These are phyloP conservation scores for Hsuehochloa calcarea DNA, from an alignment of 176 grass and related monocot genomes.

Conservation along the genomic window DNA sequence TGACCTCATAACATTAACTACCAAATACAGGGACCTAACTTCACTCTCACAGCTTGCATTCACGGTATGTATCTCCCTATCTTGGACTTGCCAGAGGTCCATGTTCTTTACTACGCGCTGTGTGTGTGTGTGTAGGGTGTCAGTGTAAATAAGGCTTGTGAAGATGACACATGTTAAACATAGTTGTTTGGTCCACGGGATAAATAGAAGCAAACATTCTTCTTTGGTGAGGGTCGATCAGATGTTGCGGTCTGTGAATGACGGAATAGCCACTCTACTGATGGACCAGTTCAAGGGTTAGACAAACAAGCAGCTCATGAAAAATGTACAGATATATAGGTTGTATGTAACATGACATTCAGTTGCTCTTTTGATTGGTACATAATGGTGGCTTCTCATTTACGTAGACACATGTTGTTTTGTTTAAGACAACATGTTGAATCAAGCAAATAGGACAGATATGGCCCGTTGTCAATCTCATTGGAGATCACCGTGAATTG, in stretches of 20 bases:
- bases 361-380: background rate
- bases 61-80: constrained; percentile 46
- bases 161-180: background rate
- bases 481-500: background rate
- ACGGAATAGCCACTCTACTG: background rate
- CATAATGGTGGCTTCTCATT: background rate
- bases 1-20: constrained; percentile 69
- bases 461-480: no score
- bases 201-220: background rate
- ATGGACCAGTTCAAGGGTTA: background rate
- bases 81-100: background rate
- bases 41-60: constrained; percentile 84
- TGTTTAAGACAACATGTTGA: background rate
- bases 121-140: background rate
- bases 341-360: background rate
- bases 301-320: background rate
- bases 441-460: background rate
- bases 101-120: background rate
- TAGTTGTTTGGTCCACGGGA: background rate
- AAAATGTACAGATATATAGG: background rate
- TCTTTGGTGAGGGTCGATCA: background rate
- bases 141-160: background rate
- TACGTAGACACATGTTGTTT: background rate
- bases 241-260: background rate
- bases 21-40: constrained; percentile 93